Base-by-base conservation (phyloP, 371 early-diverging fungal species). In the Rhizopus stolonifer region DNA sequence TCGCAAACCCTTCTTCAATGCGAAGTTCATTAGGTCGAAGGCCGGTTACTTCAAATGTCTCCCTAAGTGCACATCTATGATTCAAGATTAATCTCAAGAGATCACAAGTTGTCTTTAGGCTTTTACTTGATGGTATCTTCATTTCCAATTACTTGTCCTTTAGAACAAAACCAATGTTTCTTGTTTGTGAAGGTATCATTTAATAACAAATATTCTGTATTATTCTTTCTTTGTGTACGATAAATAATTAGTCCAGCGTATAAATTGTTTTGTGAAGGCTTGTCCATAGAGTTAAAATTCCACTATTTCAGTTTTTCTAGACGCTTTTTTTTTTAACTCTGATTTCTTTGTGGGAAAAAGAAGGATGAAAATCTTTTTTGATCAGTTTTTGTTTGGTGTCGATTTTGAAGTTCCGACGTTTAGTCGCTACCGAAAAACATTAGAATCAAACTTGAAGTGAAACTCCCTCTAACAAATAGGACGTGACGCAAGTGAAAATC, bases 91-190 rank as follows among this genome's bases (percentile, higher is more conserved):
- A 18, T n/a, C 32, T 22, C n/a, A 13, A 36, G 36, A 26, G 23
- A 18, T 32, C 1, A 40, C 11, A 62, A 22, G 22, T 49, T 29
- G 15, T 29, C 33, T 21, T 39, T 39, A n/a, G n/a, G 23, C 13
- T 54, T 84, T 73, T 86, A 91, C 93, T 88, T 86, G 64, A 83
- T 68, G 67, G 87, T 88, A 72, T 90, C 89, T 74, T 92, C 93
- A 61, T 76, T 70, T 34, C 89, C 90, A 65, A 90, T 81, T 39
- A 85, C 80, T 58, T 81, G 82, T 49, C 91, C 91, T 73, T 91
- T 90, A 31, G 93, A 91, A 56, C 88, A 87, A 50, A 85, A 83
- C 93, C 93, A 92, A 67, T 91, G 86, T 56, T 85, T 80, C 60
- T 89, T 87, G 65, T 88, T 83, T 58, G 87, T 73, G 66, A 84